Evolutionary conservation across 495 filamentous ascomycete genomes (phyloP), one percentile per base, ranked within the genome.

Genomic region (Aspergillus leporis): DNA sequence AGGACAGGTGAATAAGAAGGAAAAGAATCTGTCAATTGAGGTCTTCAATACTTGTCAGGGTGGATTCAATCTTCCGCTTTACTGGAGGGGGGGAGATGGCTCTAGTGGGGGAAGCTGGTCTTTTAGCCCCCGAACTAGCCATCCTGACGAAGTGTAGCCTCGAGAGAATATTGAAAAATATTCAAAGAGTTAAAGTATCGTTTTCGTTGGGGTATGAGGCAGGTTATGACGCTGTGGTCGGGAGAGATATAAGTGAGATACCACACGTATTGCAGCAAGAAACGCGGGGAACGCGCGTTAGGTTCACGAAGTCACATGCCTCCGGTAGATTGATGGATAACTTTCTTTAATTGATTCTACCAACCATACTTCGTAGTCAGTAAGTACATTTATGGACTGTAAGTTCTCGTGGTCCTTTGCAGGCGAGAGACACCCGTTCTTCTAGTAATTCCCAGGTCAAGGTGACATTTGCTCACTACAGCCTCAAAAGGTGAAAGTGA

Each of bases 51-150:
- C 90, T 88, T 45, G 88, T 93, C 50, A 90, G 88, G 9, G 82
- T 87, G 25, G 87, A 86, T 61, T 88, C 85, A 16, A 87, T 72
- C 71, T 90, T 92, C 25, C 82, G 66, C 50, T 74, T 80, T 13
- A 79, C 62, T 21, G 74, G 73, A 31, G 78, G 80, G 43, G 80
- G 80, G 50, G 80, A 79, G 43, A 80, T 73, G 10, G 68, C 52
- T 23, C 65, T 62, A 53, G 61, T 66, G 47, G 72, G 67, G 50
- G 78, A 78, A 16, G 63, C 67, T 32, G 72, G 49, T 31, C 78
- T 60, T 46, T 80, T 80, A 14, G 56, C 61, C 54, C 67, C 66
- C 58, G 49, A 58, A 16, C 72, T 68, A 48, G 63, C 66, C 73
- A 77, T 75, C 45, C 61, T 78, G 63, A 66, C 32, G n/a, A 22